Base-by-base conservation (phyloP, 2,329 filamentous ascomycete genomes). In the Colletotrichum sp. region DNA sequence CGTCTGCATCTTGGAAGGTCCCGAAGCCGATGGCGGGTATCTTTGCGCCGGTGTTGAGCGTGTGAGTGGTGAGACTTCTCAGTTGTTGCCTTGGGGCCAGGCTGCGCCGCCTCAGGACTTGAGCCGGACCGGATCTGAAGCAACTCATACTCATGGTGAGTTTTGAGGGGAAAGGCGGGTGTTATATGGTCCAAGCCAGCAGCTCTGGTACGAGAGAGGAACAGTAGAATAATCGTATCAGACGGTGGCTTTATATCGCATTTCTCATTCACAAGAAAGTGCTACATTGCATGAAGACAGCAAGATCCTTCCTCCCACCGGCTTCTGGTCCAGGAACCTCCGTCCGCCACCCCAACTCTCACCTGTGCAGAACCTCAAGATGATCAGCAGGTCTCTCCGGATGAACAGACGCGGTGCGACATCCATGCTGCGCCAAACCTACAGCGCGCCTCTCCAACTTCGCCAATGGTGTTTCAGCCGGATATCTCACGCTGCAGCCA, bases 11-110 rank as follows among this genome's bases (percentile, higher is more conserved):
- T 52, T 83, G 79, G 52, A 82, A 83, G 6, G 80, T 83, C 0
- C 81, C 81, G 64, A 83, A 81, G 3, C 81, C 82, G n/a, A 83
- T 78, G 10, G 81, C 81, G 1, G 81, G 81, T 18, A 82, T 81
- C 12, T 72, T 77, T 6, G 78, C 78, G 12, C 81, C 80, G 1
- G 79, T 81, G 69, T 81, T 81, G 13, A 80, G 73, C 30, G 28
- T 18, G 26, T 18, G 52, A 44, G 30, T 57, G 12, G 44, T 32
- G 16, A 57, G 15, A 1, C 8, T 8, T 10, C 59, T 30, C 4
- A 36, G 1, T 65, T 71, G 68, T 10, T 52, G 44, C 44, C 44
- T 52, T 24, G n/a, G 44, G 6, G n/a, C 44, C 12, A 24, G n/a
- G 44, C 44, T 52, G 44, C 44, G 44, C 44, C 44, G 44, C 44